phyloP scores from a whole-genome alignment of 78 protist genomes.

The Dictyostelium citrinum region DNA sequence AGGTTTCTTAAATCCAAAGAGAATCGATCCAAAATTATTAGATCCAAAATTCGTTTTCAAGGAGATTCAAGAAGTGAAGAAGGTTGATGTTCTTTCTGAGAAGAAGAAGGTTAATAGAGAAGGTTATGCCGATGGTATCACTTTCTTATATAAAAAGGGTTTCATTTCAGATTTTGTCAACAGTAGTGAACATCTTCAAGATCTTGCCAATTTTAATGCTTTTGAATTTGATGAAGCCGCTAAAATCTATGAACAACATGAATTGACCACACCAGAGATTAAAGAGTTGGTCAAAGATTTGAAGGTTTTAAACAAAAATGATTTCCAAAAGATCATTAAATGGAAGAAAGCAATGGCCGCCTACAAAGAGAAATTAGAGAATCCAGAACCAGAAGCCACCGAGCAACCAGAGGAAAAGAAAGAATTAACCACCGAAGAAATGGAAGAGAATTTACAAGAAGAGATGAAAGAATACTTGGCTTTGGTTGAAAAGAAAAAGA shows the following conservation, averaged over 20 bases:
- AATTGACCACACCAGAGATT: constrained; percentile 88
- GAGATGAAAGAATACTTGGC: not conserved
- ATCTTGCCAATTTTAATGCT: constrained; percentile 37
- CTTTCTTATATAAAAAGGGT: not conserved
- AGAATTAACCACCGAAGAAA: constrained; percentile 7
- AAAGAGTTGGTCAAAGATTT: constrained; percentile 77
- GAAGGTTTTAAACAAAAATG: constrained; percentile 88
- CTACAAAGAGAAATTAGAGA: not conserved
- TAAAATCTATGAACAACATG: constrained; percentile 62
- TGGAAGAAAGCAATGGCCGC: constrained; percentile 85
- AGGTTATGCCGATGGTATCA: constrained; percentile 85
- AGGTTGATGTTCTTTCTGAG: constrained; percentile 15
- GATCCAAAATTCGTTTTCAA: constrained; percentile 92
- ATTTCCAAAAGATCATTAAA: constrained; percentile 79
- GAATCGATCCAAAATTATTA: constrained; percentile 92
- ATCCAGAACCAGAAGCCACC: not conserved
- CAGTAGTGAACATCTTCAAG: constrained; percentile 46
- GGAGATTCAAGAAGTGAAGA: constrained; percentile 56
- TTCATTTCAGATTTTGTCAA: constrained; percentile 67
- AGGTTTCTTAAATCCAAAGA: constrained; percentile 92
- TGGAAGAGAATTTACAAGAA: constrained; percentile 30
- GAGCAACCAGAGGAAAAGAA: not conserved
- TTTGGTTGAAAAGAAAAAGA: constrained; percentile 17
- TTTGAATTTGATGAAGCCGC: constrained; percentile 79
- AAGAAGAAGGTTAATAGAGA: constrained; percentile 34